These are phyloP conservation scores for Phytophthora vignae DNA, from an alignment of 352 stramenopile genomes.

Conservation along the genomic window DNA sequence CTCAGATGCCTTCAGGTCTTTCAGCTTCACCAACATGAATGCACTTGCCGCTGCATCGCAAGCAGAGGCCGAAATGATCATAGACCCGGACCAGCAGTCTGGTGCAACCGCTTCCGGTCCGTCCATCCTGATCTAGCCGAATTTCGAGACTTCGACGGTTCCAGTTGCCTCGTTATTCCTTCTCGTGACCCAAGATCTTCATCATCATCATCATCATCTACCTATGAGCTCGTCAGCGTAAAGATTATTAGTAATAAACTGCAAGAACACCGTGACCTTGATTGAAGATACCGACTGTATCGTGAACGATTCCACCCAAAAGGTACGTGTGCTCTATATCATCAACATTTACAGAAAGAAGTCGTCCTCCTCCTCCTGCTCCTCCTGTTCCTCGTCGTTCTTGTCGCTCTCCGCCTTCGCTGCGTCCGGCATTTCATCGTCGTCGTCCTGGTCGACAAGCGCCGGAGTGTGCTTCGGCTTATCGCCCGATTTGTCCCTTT, in stretches of 20 bases:
- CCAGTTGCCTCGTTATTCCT: constrained; percentile 5
- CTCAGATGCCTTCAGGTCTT: constrained; percentile 73
- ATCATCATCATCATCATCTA: constrained; percentile 7
- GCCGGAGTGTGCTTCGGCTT: constrained; percentile 41
- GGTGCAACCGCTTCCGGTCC: constrained; percentile 51
- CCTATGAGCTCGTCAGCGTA: constrained; percentile 33
- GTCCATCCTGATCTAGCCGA: constrained; percentile 74
- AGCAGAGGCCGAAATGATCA: constrained; percentile 74
- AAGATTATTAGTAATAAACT: constrained; percentile 41
- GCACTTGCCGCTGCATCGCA: constrained; percentile 77
- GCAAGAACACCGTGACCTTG: constrained; percentile 16
- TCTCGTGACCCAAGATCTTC: constrained; percentile 18
- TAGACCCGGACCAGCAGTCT: constrained; percentile 50
- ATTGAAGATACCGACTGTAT: constrained; percentile 9
- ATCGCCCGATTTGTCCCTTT: constrained; percentile 52
- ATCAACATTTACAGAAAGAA: constrained; percentile 68
- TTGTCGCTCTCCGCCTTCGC: constrained; percentile 26
- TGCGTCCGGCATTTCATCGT: constrained; percentile 36
- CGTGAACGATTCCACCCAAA: not conserved
- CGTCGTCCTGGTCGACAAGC: constrained; percentile 67
- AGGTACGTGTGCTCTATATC: constrained; percentile 11
- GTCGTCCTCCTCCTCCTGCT: constrained; percentile 70
- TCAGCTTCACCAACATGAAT: constrained; percentile 91
- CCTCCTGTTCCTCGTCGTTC: constrained; percentile 34
- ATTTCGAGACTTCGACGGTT: constrained; percentile 13